Percentiles rank a stretch among this genome's conserved stretches.
Conservation (phyloP, 1,284 basidiomycete genomes). For the Bjerkandera adusta region DNA sequence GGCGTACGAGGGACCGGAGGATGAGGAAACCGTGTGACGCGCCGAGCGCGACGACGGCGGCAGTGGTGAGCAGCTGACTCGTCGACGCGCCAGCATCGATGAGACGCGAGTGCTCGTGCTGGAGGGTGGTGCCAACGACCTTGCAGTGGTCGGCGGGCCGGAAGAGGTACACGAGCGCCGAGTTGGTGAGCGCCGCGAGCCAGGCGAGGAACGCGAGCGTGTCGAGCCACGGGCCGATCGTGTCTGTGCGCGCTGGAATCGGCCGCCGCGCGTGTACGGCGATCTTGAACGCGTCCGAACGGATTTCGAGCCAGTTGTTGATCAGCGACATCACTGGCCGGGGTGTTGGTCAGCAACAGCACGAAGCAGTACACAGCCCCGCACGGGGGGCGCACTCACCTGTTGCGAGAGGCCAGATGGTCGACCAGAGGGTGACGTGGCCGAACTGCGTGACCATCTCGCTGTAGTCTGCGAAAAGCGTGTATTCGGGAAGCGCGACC, state of each 20-base stretch:
- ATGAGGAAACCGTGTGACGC: slow-evolving; percentile 83
- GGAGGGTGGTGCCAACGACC: slow-evolving; percentile 28
- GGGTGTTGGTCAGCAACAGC: background rate
- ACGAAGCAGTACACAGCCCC: slow-evolving; percentile 25
- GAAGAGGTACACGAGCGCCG: slow-evolving; percentile 86
- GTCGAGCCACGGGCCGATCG: slow-evolving; percentile 94
- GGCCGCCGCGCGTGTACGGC: slow-evolving; percentile 84
- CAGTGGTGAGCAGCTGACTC: slow-evolving; percentile 58
- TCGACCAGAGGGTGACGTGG: slow-evolving; percentile 88
- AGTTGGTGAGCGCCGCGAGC: slow-evolving; percentile 83
- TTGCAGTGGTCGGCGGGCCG: slow-evolving; percentile 32
- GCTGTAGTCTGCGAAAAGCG: slow-evolving; percentile 81
- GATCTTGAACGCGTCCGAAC: slow-evolving; percentile 96
- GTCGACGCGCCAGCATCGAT: slow-evolving; percentile 22
- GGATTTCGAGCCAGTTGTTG: slow-evolving; percentile 91
- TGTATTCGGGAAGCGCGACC: slow-evolving; percentile 80
- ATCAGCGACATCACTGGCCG: slow-evolving; percentile 64
- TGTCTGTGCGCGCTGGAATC: slow-evolving; percentile 83
- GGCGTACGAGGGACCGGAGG: slow-evolving; percentile 60
- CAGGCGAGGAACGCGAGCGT: slow-evolving; percentile 86
- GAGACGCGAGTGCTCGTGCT: slow-evolving; percentile 20
- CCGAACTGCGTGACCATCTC: slow-evolving; percentile 98
- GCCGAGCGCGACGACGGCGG: slow-evolving; percentile 72
- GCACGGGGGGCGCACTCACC: slow-evolving; percentile 51
- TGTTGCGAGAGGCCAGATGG: slow-evolving; percentile 94